phyloP scores from a whole-genome alignment of 164 flowering plant genomes.

The Hamamelis virginiana region DNA sequence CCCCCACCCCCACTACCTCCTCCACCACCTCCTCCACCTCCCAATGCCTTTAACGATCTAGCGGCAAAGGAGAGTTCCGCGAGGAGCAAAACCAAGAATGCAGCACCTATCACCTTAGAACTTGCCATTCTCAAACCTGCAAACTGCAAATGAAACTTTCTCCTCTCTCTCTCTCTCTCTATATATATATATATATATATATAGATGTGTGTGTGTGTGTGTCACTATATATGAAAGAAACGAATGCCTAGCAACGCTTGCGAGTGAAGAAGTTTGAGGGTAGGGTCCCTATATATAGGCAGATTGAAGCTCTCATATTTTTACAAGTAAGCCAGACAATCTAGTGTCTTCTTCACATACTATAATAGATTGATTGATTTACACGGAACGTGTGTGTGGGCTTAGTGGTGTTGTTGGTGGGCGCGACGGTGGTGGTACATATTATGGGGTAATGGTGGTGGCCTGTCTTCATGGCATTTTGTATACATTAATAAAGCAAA shows the following conservation, averaged over 20 bases:
- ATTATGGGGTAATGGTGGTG: too few relatives aligned
- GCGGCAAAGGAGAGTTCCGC: slow-evolving; percentile 29
- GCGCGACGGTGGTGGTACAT: too few relatives aligned
- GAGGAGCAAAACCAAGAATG: slow-evolving; percentile 29
- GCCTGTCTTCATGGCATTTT: too few relatives aligned
- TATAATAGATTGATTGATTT: too few relatives aligned
- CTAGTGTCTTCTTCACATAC: slow-evolving; percentile 15
- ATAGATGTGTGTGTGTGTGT: too few relatives aligned
- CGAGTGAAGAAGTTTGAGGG: not conserved
- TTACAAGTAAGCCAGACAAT: not conserved
- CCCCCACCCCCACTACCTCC: slow-evolving; percentile 21
- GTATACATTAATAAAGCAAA: too few relatives aligned
- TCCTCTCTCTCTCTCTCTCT: not conserved
- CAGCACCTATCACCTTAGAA: slow-evolving; percentile 18
- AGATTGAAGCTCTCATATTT: not conserved
- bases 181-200: not conserved
- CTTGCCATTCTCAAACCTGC: slow-evolving; percentile 14
- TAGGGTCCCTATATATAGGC: slow-evolving; percentile 22
- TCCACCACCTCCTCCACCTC: slow-evolving; percentile 13
- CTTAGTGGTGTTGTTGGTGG: too few relatives aligned
- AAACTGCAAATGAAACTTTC: not conserved
- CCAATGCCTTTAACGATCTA: slow-evolving; percentile 9
- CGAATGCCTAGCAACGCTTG: not conserved
- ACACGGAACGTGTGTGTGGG: too few relatives aligned
- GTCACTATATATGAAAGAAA: not conserved